Conservation (phyloP, 257 asterid genomes). For the Solanum arcanum region DNA sequence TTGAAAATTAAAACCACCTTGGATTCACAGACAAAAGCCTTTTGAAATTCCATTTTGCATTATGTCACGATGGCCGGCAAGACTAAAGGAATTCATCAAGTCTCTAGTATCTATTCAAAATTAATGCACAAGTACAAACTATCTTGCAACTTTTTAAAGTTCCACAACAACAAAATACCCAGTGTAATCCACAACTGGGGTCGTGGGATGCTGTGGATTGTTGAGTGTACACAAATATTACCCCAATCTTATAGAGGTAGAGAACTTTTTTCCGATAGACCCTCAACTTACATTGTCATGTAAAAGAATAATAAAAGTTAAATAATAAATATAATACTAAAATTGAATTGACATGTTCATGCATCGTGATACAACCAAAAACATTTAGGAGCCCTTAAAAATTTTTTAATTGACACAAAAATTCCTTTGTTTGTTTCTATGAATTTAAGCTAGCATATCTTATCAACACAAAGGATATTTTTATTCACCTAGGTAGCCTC, state of each 20-base stretch:
- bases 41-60: constrained; percentile 19
- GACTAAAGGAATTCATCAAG: constrained; percentile 8
- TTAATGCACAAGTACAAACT: neutral
- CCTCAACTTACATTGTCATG: neutral
- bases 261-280: no score
- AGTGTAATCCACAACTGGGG: no score
- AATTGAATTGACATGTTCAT: neutral
- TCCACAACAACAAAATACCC: neutral
- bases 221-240: no score
- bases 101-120: constrained; percentile 8
- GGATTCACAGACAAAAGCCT: constrained; percentile 8
- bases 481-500: neutral
- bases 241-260: no score
- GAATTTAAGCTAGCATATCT: neutral
- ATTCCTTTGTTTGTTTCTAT: neutral
- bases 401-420: neutral
- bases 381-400: neutral
- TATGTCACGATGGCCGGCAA: constrained; percentile 1
- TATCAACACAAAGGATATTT: neutral
- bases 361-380: neutral
- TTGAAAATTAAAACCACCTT: constrained; percentile 26
- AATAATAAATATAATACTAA: neutral
- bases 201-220: no score
- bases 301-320: neutral
- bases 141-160: constrained; percentile 1